Evolutionary conservation across 768 basidiomycete species (phyloP).

Genomic region (Lyophyllum semitale): DNA sequence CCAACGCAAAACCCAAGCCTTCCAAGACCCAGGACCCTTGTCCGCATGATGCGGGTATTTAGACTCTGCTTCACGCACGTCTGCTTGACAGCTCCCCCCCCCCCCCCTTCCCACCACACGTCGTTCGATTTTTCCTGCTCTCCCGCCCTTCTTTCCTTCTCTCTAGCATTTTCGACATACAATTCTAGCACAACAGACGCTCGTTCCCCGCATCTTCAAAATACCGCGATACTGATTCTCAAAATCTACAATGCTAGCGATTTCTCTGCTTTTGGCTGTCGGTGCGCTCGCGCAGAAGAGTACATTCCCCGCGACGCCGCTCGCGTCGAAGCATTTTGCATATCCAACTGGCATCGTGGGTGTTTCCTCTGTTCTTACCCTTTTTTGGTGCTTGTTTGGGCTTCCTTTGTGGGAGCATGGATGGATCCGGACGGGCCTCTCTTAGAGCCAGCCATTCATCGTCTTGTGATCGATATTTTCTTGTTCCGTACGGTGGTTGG

Average conservation of each 20-base stretch:
- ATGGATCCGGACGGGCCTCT: not conserved
- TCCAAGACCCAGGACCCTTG: not conserved
- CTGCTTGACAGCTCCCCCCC: not conserved
- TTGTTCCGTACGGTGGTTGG: no score
- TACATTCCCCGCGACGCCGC: conserved; percentile 41
- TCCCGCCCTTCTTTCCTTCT: not conserved
- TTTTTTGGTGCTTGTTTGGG: not conserved
- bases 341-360: conserved; percentile 45
- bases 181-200: no score
- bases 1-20: not conserved
- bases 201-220: no score
- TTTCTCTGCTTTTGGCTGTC: no score
- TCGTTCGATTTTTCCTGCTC: not conserved
- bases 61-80: not conserved
- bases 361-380: not conserved
- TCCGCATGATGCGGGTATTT: not conserved
- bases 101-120: not conserved
- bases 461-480: not conserved
- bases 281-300: conserved; percentile 6
- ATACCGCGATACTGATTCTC: no score
- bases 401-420: not conserved
- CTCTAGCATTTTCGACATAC: no score
- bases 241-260: not conserved
- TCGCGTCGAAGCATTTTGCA: conserved; percentile 41
- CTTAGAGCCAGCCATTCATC: no score